Base-by-base conservation (phyloP, 331 rosid species). In the Spiraea crenata region DNA sequence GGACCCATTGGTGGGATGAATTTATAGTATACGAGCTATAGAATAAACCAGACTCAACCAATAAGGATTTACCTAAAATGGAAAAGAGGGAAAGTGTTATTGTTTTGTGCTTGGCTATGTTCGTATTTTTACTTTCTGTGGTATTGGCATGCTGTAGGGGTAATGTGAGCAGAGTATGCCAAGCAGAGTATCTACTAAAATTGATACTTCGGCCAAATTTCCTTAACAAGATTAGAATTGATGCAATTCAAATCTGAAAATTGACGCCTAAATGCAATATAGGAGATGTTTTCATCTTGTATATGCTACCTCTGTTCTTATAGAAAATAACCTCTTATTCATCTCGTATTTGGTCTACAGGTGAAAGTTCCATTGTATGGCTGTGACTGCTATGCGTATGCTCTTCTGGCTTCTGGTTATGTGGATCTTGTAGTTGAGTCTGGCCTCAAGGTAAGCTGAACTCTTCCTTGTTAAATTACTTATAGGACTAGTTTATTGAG, bases 331-430 rank as follows among this genome's bases (percentile, higher is more conserved):
- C 25, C 6, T 52, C 25, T 63, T 44, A 7, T 3, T n/a, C 40
- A 34, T 10, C 25, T 17, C 64, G 9, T 69, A 15, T 12, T 9
- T 16, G 37, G 8, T 49, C 40, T 64, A 16, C 87, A 93, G 99
- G 99, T 91, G 51, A 93, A 93, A 83, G 87, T 86, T 77, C 90
- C 99, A 50, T 76, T 93, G 45, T 93, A 93, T 65, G 99, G 95
- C 14, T 91, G 99, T 70, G 99, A 93, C 87, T 93, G 99, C 92
- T 93, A 91, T 78, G 97, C 97, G 25, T 91, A 86, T 89, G 99
- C 96, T 16, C 97, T 93, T 65, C 74, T 93, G 80, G 84, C 97
- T 56, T 91, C 97, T 49, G 99, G 99, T 62, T 87, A 78, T 77
- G 99, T 89, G 82, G 96, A 93, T 86, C 92, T 93, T 68, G 96